These are phyloP conservation scores for Candida sp. DNA, from an alignment of 1,139 yeast genomes.

Conservation along the genomic window DNA sequence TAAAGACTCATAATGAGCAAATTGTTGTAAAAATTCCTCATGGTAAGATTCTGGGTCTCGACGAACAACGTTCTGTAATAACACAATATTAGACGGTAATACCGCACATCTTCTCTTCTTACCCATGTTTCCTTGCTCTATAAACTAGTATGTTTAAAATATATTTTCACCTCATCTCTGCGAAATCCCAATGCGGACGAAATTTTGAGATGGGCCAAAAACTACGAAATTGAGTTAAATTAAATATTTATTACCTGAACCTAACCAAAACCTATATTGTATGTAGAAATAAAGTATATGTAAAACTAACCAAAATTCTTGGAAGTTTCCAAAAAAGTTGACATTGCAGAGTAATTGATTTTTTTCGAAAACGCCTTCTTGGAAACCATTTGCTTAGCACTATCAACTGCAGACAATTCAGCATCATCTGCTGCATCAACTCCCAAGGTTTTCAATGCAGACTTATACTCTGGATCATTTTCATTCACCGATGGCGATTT, in stretches of 20 bases:
- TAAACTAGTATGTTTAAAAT: background rate
- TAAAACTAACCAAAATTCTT: background rate
- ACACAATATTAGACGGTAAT: conserved; percentile 85
- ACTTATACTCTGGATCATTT: conserved; percentile 17
- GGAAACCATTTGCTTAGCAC: conserved; percentile 67
- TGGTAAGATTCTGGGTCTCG: conserved; percentile 92
- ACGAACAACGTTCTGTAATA: conserved; percentile 87
- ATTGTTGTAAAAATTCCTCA: conserved; percentile 92
- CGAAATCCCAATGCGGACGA: background rate
- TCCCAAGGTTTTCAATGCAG: conserved; percentile 35
- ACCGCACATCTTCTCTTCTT: conserved; percentile 89
- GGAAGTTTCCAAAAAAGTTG: conserved; percentile 1
- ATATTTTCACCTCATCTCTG: conserved; percentile 9
- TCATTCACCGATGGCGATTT: conserved; percentile 15
- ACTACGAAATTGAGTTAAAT: background rate
- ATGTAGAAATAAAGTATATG: background rate
- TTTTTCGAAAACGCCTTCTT: conserved; percentile 78
- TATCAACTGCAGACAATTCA: conserved; percentile 58
- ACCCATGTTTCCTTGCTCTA: conserved; percentile 50
- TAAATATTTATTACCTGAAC: background rate
- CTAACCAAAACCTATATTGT: background rate
- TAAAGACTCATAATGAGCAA: conserved; percentile 85
- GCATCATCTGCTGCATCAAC: conserved; percentile 48
- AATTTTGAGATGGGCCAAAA: background rate
- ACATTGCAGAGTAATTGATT: conserved; percentile 55